A percentile compares a stretch with the other conserved stretches of the same genome.
Conservation (phyloP, 768 basidiomycete species). For the Boletus rubroflammeus region DNA sequence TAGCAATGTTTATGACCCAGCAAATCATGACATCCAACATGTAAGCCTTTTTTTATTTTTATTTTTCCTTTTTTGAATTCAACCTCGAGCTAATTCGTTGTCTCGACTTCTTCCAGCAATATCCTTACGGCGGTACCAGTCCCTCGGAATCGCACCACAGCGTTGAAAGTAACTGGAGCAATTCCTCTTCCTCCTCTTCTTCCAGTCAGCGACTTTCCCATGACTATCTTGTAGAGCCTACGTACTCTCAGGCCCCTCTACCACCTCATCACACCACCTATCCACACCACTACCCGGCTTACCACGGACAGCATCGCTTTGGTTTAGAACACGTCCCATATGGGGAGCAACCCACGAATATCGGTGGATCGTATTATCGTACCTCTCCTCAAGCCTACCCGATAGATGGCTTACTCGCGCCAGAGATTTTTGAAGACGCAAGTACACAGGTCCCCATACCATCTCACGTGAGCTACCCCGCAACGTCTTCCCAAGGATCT, state of each 20-base stretch:
- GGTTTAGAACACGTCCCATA: conserved; percentile 22
- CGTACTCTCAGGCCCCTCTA: conserved; percentile 4
- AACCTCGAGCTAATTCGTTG: background rate
- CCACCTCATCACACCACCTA: background rate
- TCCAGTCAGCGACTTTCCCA: conserved; percentile 15
- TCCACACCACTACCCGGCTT: conserved; percentile 23
- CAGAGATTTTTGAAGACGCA: conserved; percentile 14
- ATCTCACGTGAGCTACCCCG: conserved; percentile 2
- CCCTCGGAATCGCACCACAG: conserved; percentile 26
- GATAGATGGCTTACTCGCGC: conserved; percentile 5
- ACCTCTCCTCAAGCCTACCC: conserved; percentile 10
- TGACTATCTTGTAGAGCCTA: conserved; percentile 3
- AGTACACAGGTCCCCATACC: background rate
- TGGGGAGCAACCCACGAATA: conserved; percentile 12
- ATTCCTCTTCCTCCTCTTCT: conserved; percentile 22
- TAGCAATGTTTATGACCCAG: conserved; percentile 5
- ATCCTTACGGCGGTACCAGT: conserved; percentile 21
- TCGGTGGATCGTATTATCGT: conserved; percentile 17
- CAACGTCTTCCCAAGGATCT: conserved; percentile 10
- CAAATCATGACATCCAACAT: conserved; percentile 11
- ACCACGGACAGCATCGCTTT: conserved; percentile 18
- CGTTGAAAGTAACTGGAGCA: conserved; percentile 27
- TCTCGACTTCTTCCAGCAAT: conserved; percentile 8
- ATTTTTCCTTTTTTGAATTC: background rate
- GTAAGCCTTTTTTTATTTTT: conserved; percentile 12